Evolutionary conservation across 495 filamentous ascomycete genomes (phyloP), one percentile per base, ranked within the genome.

Genomic region (Alectoria sarmentosa): DNA sequence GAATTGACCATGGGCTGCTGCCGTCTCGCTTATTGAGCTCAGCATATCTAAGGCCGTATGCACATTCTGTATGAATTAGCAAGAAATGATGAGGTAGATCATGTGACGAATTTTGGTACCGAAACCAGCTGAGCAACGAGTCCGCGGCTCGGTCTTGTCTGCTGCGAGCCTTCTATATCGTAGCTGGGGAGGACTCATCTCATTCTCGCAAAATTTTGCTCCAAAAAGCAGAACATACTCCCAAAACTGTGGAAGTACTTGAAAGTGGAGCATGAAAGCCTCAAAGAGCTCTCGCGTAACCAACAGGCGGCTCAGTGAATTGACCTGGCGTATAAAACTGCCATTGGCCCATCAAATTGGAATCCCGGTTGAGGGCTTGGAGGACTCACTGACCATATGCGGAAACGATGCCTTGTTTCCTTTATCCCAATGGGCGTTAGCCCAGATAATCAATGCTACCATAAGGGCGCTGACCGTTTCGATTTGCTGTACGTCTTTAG

Each of bases 281-380:
- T 68, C 61, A 54, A 71, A 73, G 5, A 71, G 60, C 0, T 65
- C 34, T 21, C 46, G 39, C 15, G 60, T 64, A 14, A 69, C 65
- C 38, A 57, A 37, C 4, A 73, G 63, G 23, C 67, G 66, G 26
- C 66, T 61, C 49, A 61, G 63, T 23, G 71, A 71, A 57, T 73
- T 36, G 8, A 62, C 60, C 41, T 65, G 69, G 8, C 59, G 32
- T 21, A 73, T 62, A 23, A 65, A 68, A 48, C 57, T 61, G 26
- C 26, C n/a, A 14, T 19, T 30, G 21, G 32, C 23, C 19, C 6
- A 14, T 46, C 52, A 38, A 23, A n/a, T 37, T 19, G 32, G 21
- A 42, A 34, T 0, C 14, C 36, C n/a, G 34, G 17, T 4, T 34
- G 30, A 48, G 10, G 63, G 21, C 28, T 32, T 34, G 10, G 15